Evolutionary conservation across 768 basidiomycete species (phyloP).

Genomic region (Naganishia randhawae): DNA sequence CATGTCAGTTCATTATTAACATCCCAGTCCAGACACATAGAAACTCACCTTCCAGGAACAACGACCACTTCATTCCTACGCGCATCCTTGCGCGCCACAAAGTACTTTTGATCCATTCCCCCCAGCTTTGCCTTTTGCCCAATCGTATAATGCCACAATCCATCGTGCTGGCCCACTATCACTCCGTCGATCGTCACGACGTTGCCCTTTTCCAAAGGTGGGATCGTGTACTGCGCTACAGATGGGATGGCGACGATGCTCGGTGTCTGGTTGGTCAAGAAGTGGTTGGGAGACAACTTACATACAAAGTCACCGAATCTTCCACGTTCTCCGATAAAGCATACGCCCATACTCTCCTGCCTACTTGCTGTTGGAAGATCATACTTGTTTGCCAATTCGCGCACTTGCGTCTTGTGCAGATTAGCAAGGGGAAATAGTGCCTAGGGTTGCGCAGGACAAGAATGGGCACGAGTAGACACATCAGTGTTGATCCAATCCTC

Average conservation of each 20-base stretch:
- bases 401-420: slow-evolving; percentile 66
- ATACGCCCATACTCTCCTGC: slow-evolving; percentile 87
- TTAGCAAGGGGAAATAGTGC: slow-evolving; percentile 72
- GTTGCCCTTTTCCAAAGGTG: slow-evolving; percentile 59
- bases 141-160: slow-evolving; percentile 79
- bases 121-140: slow-evolving; percentile 71
- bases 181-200: slow-evolving; percentile 64
- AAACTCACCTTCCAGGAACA: slow-evolving; percentile 65
- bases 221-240: slow-evolving; percentile 70
- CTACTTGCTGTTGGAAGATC: slow-evolving; percentile 68
- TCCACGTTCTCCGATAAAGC: slow-evolving; percentile 80
- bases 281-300: slow-evolving; percentile 45
- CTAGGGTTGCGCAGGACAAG: slow-evolving; percentile 31
- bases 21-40: background rate
- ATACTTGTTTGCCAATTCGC: slow-evolving; percentile 64
- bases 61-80: slow-evolving; percentile 66
- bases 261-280: background rate
- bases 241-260: background rate
- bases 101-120: slow-evolving; percentile 64
- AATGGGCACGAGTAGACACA: background rate
- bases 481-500: background rate
- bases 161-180: slow-evolving; percentile 62
- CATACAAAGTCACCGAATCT: slow-evolving; percentile 71
- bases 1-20: background rate
- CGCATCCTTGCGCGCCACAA: slow-evolving; percentile 69